Evolutionary conservation across 2,329 filamentous ascomycete species (phyloP), one percentile per base, ranked within the genome.

Genomic region (Xenoacremonium recifei): DNA sequence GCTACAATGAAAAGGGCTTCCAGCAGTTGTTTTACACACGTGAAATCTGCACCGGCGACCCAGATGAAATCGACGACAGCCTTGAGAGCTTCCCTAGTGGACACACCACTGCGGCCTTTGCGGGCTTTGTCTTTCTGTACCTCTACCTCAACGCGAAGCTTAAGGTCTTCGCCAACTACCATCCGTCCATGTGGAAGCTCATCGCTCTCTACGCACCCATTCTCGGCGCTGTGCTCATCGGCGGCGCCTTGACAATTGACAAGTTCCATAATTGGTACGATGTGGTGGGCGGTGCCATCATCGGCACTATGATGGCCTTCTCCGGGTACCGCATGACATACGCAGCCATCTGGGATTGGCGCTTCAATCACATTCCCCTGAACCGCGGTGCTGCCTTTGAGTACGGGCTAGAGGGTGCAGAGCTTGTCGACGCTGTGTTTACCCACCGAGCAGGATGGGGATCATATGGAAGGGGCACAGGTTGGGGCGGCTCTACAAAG

Each of bases 201-300:
- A 69, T 85, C 21, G 75, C 72, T 13, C 68, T 80, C 18, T 85
- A 84, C 54, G 73, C 79, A 0, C 85, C 86, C 0, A 65, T 89
- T 3, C 76, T 89, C 0, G 82, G 80, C 3, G 85, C 85, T 0
- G 73, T 72, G 3, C 68, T 89, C 3, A 87, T 89, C 32, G 84
- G 77, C 2, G 84, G 84, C 5, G 78, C 82, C 0, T 66, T 89
- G 9, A 87, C 83, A 0, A 87, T 89, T 42, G 81, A 89, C 50
- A 79, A 87, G 59, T 87, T 74, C 59, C 85, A 90, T 65, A 83
- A 89, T 64, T 86, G 83, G 81, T 88, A 88, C 47, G 85, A 89
- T 42, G 69, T 86, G n/a, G 44, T 87, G 1, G 82, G 80, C 0
- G 85, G 84, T 5, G 83, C 75, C 0, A 58, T 77, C 30, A 85